These are phyloP conservation scores for Escallonia herrerae DNA, from an alignment of 129 eudicot genomes.

Conservation along the genomic window DNA sequence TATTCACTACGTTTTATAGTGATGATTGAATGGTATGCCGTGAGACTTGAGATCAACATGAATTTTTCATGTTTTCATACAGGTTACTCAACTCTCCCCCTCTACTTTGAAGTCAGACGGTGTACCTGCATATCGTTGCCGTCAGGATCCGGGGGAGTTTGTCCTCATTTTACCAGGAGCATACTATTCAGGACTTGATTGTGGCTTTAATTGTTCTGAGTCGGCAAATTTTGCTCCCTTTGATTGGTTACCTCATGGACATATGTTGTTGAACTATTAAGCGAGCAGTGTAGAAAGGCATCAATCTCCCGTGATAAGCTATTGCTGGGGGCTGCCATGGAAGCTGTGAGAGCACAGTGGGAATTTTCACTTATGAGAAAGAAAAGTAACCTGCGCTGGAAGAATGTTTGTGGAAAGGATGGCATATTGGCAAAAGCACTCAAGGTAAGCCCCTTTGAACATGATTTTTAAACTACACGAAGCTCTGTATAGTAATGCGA, in stretches of 20 bases:
- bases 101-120: slow-evolving; percentile 57
- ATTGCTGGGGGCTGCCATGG: slow-evolving; percentile 47
- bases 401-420: slow-evolving; percentile 45
- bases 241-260: slow-evolving; percentile 95
- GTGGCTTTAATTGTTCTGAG: slow-evolving; percentile 64
- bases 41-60: not conserved
- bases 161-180: slow-evolving; percentile 67
- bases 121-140: slow-evolving; percentile 69
- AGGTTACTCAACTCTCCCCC: slow-evolving; percentile 80
- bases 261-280: slow-evolving; percentile 41
- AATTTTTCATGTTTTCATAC: slow-evolving; percentile 12
- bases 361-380: slow-evolving; percentile 11
- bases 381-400: slow-evolving; percentile 30
- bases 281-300: slow-evolving; percentile 51
- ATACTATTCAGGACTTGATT: slow-evolving; percentile 62
- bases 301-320: slow-evolving; percentile 64
- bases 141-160: slow-evolving; percentile 63
- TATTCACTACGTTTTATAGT: too few relatives aligned
- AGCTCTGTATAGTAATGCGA: too few relatives aligned
- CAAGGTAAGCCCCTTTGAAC: slow-evolving; percentile 33
- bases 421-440: slow-evolving; percentile 54
- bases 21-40: too few relatives aligned
- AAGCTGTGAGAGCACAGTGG: slow-evolving; percentile 52
- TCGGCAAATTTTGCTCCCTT: slow-evolving; percentile 61
- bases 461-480: too few relatives aligned